Evolutionary conservation across 2,329 filamentous ascomycete genomes (phyloP).

Genomic region (Aspergillus viridinutans): DNA sequence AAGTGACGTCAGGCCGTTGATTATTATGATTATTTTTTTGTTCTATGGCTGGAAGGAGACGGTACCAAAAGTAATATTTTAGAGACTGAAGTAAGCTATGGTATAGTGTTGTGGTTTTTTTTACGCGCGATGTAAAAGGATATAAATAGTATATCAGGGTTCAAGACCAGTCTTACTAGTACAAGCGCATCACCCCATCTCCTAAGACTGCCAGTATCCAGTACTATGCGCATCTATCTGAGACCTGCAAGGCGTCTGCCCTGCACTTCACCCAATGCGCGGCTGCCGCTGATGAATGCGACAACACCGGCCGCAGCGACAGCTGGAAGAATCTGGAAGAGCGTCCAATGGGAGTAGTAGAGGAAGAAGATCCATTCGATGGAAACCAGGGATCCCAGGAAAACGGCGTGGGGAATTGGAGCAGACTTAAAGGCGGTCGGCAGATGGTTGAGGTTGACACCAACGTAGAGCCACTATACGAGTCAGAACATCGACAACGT

Average conservation of each 20-base stretch:
- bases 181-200: neutral
- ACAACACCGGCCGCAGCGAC: conserved; percentile 64
- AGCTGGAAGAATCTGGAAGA: conserved; percentile 82
- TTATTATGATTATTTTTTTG: too few relatives aligned
- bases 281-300: conserved; percentile 80
- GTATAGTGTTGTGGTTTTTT: neutral
- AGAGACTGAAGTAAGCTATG: too few relatives aligned
- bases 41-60: neutral
- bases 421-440: conserved; percentile 69
- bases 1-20: conserved; percentile 17
- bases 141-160: neutral
- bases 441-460: conserved; percentile 77
- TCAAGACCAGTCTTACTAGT: neutral
- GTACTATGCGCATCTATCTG: conserved; percentile 39
- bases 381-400: conserved; percentile 79
- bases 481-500: conserved; percentile 6
- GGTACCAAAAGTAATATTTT: neutral
- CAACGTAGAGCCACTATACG: conserved; percentile 70
- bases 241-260: conserved; percentile 73
- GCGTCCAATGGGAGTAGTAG: conserved; percentile 88
- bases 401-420: conserved; percentile 75
- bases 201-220: conserved; percentile 3
- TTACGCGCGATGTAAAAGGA: neutral
- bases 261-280: conserved; percentile 90
- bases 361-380: conserved; percentile 92